These are phyloP conservation scores for Diplodia corticola DNA, from an alignment of 2,329 filamentous ascomycete species.

Conservation along the genomic window DNA sequence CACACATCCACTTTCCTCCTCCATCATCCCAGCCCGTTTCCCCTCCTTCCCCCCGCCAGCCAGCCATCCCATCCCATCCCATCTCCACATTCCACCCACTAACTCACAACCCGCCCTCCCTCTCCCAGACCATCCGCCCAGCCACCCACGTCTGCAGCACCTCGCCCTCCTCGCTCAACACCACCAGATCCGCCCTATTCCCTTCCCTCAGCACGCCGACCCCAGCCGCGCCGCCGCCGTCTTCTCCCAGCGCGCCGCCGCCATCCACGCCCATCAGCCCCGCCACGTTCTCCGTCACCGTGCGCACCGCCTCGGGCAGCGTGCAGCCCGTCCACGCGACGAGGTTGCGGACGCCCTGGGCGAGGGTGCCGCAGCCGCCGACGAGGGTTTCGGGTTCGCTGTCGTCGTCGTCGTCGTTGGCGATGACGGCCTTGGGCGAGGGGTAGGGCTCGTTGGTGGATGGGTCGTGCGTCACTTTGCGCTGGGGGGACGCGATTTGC, in stretches of 20 bases:
- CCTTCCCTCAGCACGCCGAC: conserved; percentile 46
- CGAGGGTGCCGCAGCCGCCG: conserved; percentile 54
- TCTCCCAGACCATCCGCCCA: conserved; percentile 51
- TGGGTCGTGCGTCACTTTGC: conserved; percentile 37
- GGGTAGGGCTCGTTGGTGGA: not conserved
- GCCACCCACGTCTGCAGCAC: conserved; percentile 55
- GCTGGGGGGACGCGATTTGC: conserved; percentile 53
- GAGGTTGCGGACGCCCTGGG: conserved; percentile 53
- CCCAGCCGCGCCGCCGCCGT: conserved; percentile 40
- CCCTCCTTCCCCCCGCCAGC: too few relatives aligned
- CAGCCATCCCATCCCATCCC: not conserved
- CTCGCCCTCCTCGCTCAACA: conserved; percentile 48
- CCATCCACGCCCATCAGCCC: conserved; percentile 50
- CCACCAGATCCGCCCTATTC: conserved; percentile 51
- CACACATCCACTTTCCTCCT: too few relatives aligned
- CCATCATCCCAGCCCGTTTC: too few relatives aligned
- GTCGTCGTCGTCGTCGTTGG: conserved; percentile 30
- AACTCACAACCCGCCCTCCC: conserved; percentile 28
- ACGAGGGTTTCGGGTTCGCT: conserved; percentile 46
- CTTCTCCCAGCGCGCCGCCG: conserved; percentile 46
- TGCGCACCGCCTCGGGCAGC: conserved; percentile 51
- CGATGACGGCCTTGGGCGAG: conserved; percentile 50
- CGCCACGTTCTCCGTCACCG: conserved; percentile 54
- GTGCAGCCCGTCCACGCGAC: conserved; percentile 49
- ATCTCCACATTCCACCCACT: too few relatives aligned